A percentile compares a stretch with the other conserved stretches of the same genome.
phyloP scores from a whole-genome alignment of 352 stramenopile genomes.

The Pythium phragmiticola region DNA sequence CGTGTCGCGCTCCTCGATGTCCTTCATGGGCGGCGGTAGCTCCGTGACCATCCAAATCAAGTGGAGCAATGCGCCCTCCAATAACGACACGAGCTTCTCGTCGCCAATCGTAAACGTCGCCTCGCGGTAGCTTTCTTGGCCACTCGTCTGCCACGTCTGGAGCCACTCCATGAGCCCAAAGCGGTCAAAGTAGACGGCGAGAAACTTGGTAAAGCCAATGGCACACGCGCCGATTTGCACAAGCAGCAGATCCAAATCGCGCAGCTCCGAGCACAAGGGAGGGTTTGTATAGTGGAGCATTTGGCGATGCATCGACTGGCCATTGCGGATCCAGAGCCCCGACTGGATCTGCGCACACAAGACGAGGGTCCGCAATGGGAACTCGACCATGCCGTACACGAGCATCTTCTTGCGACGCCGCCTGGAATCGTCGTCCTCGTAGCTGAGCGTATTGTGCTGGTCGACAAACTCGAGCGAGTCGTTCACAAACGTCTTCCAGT shows the following conservation, averaged over 20 bases:
- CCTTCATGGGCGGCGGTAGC: constrained; percentile 60
- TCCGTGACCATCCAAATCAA: constrained; percentile 89
- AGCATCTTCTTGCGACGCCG: constrained; percentile 57
- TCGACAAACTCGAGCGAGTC: constrained; percentile 39
- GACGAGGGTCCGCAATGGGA: constrained; percentile 70
- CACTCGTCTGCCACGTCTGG: constrained; percentile 52
- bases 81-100: constrained; percentile 62
- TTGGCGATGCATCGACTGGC: constrained; percentile 80
- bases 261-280: constrained; percentile 65
- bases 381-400: constrained; percentile 77
- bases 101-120: constrained; percentile 37
- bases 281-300: constrained; percentile 79
- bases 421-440: constrained; percentile 33
- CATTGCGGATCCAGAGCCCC: constrained; percentile 84
- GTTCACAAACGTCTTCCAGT: constrained; percentile 54
- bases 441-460: constrained; percentile 1
- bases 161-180: constrained; percentile 80
- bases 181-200: constrained; percentile 80
- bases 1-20: constrained; percentile 56
- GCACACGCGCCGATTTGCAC: constrained; percentile 63
- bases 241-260: constrained; percentile 75
- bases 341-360: constrained; percentile 76
- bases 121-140: constrained; percentile 48
- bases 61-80: constrained; percentile 79
- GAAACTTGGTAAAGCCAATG: constrained; percentile 65